Evolutionary conservation across 2,329 filamentous ascomycete species (phyloP), one percentile per base, ranked within the genome.

Genomic region (Diaporthe sp.): DNA sequence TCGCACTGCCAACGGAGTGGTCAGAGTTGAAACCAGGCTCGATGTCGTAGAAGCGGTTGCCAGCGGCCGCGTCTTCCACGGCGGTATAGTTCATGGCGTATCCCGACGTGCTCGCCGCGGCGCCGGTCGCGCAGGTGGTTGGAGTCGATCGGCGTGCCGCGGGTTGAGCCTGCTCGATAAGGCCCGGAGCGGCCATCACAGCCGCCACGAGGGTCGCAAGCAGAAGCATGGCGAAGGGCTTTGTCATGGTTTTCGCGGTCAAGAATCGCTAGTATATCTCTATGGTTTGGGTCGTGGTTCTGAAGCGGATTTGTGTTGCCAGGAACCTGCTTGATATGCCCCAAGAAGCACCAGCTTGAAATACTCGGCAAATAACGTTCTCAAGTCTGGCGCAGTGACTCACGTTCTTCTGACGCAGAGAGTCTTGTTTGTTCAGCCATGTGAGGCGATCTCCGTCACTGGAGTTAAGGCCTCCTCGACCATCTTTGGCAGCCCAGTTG

Each of bases 1-100:
- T 76, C 10, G 73, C 46, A n/a, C 58, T 77, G 57, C 69, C 74
- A 28, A 77, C 55, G 31, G 61, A 58, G 31, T 78, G 65, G 7
- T 59, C 51, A 8, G 62, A 28, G 31, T 13, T 13, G 55, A 75
- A 78, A 22, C 46, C 61, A 46, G 58, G 15, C 49, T 75, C 73
- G 42, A 77, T 72, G 34, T 77, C 77, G 19, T 77, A 78, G 46
- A 53, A 28, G 22, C 72, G 55, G 19, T 46, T 34, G 59, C 55
- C 34, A 15, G 57, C 61, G 39, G 53, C 49, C 19, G 68, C 57
- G 61, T 73, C 74, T n/a, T 19, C 59, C 12, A 73, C 72, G 17
- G 28, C 31, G 42, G 74, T 59, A 44, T 77, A 77, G 19, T 71
- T 25, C 10, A 77, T 55, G 9, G 31, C 19, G 15, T 57, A 75